These are phyloP conservation scores for Aspergillus incahuasiensis DNA, from an alignment of 495 filamentous ascomycete species.

Conservation along the genomic window DNA sequence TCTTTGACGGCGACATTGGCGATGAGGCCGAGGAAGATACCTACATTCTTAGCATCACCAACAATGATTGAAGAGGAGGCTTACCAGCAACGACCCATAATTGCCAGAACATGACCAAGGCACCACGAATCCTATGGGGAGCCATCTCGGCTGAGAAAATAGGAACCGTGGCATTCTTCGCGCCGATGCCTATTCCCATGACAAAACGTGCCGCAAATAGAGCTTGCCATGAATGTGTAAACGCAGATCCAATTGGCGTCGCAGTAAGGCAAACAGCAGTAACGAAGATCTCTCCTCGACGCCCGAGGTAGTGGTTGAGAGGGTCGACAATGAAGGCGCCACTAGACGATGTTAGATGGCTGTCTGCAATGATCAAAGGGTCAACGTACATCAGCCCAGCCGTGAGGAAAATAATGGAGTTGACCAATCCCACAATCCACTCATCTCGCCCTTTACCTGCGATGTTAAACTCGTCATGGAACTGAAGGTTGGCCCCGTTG, in stretches of 20 bases:
- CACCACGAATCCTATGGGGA: constrained; percentile 57
- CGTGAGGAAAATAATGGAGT: constrained; percentile 38
- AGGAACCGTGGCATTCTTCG: constrained; percentile 58
- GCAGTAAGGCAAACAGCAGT: constrained; percentile 47
- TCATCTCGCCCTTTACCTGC: constrained; percentile 36
- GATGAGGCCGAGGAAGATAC: constrained; percentile 57
- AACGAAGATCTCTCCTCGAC: constrained; percentile 54
- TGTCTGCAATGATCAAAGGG: no score
- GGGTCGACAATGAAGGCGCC: constrained; percentile 50
- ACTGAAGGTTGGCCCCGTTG: constrained; percentile 62
- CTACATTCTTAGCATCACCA: constrained; percentile 21
- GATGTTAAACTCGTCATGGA: constrained; percentile 51
- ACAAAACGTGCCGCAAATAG: constrained; percentile 52
- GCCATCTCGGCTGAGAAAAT: constrained; percentile 62
- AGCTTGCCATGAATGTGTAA: constrained; percentile 50
- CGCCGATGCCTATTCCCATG: constrained; percentile 59
- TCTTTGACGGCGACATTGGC: constrained; percentile 59
- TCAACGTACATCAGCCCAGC: constrained; percentile 33
- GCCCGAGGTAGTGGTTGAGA: constrained; percentile 50
- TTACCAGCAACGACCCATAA: constrained; percentile 35
- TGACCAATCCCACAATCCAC: constrained; percentile 58
- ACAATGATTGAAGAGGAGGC: neutral
- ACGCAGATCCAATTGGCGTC: constrained; percentile 47
- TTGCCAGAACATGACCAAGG: constrained; percentile 65
- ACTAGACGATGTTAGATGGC: constrained; percentile 37